Percentiles rank a stretch among this genome's conserved stretches.
These are phyloP conservation scores for Podospora pseudopauciseta DNA, from an alignment of 495 filamentous ascomycete genomes.

Conservation along the genomic window DNA sequence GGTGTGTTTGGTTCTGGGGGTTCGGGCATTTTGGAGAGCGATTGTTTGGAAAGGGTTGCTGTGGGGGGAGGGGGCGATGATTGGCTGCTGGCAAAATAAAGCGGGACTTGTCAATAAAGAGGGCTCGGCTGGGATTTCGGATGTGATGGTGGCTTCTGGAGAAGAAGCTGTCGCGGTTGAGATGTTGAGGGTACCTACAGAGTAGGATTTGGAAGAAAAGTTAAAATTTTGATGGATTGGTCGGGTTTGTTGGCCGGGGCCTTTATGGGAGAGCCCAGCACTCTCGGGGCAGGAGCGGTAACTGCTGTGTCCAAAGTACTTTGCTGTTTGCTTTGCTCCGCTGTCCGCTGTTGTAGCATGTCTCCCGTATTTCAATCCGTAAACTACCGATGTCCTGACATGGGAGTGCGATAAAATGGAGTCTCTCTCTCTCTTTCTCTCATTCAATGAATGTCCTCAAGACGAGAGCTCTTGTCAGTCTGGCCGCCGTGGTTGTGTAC, in stretches of 20 bases:
- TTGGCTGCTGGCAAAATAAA: conserved; percentile 10
- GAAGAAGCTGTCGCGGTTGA: neutral
- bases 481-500: too few relatives aligned
- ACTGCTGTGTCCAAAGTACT: too few relatives aligned
- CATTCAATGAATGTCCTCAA: neutral
- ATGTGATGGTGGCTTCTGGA: neutral
- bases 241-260: too few relatives aligned
- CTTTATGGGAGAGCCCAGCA: too few relatives aligned
- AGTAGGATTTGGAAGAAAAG: neutral
- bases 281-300: too few relatives aligned
- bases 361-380: too few relatives aligned
- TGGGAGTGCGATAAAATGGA: too few relatives aligned
- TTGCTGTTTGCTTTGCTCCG: too few relatives aligned
- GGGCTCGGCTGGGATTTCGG: neutral
- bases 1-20: conserved; percentile 17
- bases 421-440: neutral
- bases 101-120: neutral
- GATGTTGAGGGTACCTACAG: neutral
- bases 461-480: too few relatives aligned
- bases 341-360: too few relatives aligned
- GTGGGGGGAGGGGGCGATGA: neutral
- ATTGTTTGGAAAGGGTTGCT: conserved; percentile 10
- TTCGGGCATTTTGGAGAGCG: conserved; percentile 14
- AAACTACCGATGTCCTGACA: too few relatives aligned
- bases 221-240: too few relatives aligned